Base-by-base conservation (phyloP, 768 basidiomycete genomes). In the Mrakia gelida region DNA sequence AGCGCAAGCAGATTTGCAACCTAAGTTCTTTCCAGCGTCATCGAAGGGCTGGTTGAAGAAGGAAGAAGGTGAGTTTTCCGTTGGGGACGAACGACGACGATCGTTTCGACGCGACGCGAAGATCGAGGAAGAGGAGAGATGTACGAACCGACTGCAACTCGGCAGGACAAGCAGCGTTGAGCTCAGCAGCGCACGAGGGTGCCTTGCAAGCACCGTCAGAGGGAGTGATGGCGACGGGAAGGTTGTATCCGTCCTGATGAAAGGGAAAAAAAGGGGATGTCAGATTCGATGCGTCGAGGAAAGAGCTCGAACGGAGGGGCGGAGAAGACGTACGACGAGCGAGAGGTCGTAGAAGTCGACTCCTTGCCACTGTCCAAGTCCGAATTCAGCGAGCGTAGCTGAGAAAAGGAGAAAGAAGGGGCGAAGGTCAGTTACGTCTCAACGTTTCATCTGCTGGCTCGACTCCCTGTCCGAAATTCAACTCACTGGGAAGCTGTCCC, bases 341-440 rank as follows among this genome's bases (percentile, higher is more conserved):
- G 63, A 65, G 63, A 65, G 13, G 15, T 65, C 63, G 16, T 65
- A 65, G 63, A 65, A 65, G 32, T 65, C 63, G 10, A 65, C 63
- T n/a, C 34, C 34, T 21, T 30, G 18, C 63, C 63, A 65, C 15
- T 65, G 63, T 30, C 63, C 63, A 8, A 65, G 63, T 32, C 63
- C 63, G 26, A 65, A 65, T 32, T 65, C 63, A 9, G 63, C 63
- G 34, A 65, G 63, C 5, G 63, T 65, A 9, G 63, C 63, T 65
- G 34, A 3, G 32, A 38, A 65, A 38, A 32, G 6, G 32, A 16
- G 18, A 34, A 38, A 65, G 30, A 30, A 15, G 30, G 30, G 32
- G 30, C 18, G 32, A 9, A 9, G 15, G 13, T 65, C 30, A 21
- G 16, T 15, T 21, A 23, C 63, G 63, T 30, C 38, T 52, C 49